Percentiles rank a stretch among this genome's conserved stretches.
These are phyloP conservation scores for Plantago lanceolata DNA, from an alignment of 305 asterid genomes.

Conservation along the genomic window DNA sequence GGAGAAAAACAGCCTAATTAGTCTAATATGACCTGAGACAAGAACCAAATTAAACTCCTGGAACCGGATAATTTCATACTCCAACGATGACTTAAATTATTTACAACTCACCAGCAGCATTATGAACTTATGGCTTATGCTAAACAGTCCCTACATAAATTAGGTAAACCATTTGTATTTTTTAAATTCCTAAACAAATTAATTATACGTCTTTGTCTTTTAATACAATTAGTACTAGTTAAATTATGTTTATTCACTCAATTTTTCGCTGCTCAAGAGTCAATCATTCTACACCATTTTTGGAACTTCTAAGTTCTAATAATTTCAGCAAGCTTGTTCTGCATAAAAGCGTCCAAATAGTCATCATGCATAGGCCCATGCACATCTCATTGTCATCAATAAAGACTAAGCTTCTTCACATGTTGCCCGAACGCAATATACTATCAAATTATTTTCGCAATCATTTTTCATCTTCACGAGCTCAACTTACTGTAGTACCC, in stretches of 20 bases:
- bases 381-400: slow-evolving; percentile 28
- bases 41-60: no score
- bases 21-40: background rate
- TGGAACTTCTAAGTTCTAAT: background rate
- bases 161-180: no score
- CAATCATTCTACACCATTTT: background rate
- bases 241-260: background rate
- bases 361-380: slow-evolving; percentile 16
- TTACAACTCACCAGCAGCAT: background rate
- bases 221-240: no score
- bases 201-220: no score
- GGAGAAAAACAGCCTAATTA: background rate
- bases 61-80: no score
- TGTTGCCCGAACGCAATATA: slow-evolving; percentile 21
- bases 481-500: background rate
- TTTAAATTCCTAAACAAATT: no score
- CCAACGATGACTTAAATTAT: background rate
- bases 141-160: background rate
- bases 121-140: background rate
- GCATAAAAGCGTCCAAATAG: background rate
- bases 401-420: slow-evolving; percentile 27
- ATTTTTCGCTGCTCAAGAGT: background rate
- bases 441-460: slow-evolving; percentile 15
- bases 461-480: slow-evolving; percentile 16
- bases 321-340: background rate